Evolutionary conservation across 2,329 filamentous ascomycete species (phyloP).

Genomic region (Neofusicoccum parvum): DNA sequence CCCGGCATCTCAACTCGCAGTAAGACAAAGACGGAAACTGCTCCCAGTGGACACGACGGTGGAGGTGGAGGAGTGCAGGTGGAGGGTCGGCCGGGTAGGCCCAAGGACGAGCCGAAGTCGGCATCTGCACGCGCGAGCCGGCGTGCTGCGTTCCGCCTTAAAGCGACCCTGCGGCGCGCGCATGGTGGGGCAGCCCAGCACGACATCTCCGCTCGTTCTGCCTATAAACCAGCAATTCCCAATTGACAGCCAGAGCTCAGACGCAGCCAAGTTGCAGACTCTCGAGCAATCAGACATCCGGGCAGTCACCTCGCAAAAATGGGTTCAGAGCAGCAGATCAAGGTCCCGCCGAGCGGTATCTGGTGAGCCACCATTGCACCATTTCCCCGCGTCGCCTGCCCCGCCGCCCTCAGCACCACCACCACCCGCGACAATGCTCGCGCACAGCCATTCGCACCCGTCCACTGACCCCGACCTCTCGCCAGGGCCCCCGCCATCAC

Average conservation of each 20-base stretch:
- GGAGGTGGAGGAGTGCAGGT: neutral
- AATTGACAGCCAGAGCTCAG: neutral
- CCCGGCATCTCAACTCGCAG: no score
- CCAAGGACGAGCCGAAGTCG: neutral
- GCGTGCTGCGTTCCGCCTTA: neutral
- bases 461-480: neutral
- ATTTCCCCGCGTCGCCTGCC: neutral
- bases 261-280: neutral
- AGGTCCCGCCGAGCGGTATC: slow-evolving; percentile 19
- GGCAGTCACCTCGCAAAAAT: neutral
- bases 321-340: slow-evolving; percentile 6
- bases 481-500: slow-evolving; percentile 43
- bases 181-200: slow-evolving; percentile 4
- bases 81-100: neutral
- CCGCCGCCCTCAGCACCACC: neutral
- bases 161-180: neutral
- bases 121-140: slow-evolving; percentile 5
- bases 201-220: neutral
- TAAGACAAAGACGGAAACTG: neutral
- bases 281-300: neutral
- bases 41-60: neutral
- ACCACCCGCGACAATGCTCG: neutral
- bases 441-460: neutral
- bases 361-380: slow-evolving; percentile 13
- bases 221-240: neutral